These are phyloP conservation scores for Rosa chinensis DNA, from an alignment of 306 rosid genomes.

Conservation along the genomic window DNA sequence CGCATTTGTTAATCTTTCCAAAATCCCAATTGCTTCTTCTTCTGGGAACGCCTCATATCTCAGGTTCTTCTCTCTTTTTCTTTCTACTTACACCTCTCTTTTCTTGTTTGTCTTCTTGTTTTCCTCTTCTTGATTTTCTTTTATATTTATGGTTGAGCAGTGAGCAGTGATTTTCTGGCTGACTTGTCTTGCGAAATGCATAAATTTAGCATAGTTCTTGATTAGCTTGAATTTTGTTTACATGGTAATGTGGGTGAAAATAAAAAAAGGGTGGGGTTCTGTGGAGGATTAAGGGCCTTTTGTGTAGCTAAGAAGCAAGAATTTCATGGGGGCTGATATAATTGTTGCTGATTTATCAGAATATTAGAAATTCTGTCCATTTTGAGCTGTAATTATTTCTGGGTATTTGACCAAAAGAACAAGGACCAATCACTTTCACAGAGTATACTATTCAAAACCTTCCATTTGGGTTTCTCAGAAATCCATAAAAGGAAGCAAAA, in stretches of 20 bases:
- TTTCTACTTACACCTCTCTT: conserved; percentile 12
- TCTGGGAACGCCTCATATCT: conserved; percentile 31
- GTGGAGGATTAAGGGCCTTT: not conserved
- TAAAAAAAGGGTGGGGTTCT: no score
- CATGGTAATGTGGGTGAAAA: not conserved
- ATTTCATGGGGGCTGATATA: not conserved
- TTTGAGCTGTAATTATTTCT: no score
- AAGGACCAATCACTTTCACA: not conserved
- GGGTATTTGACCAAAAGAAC: no score
- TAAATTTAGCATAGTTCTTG: not conserved
- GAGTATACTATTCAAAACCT: not conserved
- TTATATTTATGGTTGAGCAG: not conserved
- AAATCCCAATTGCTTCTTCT: conserved; percentile 30
- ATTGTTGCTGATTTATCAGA: no score
- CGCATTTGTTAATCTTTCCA: conserved; percentile 22
- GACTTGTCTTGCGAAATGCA: no score
- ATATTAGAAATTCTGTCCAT: no score
- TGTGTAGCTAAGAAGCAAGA: not conserved
- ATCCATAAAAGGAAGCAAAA: no score
- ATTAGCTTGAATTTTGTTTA: not conserved
- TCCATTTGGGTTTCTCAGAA: no score
- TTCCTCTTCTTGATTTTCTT: not conserved
- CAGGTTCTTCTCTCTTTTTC: conserved; percentile 35
- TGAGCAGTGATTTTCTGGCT: no score
- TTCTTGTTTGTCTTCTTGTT: not conserved